These are phyloP conservation scores for Citrus sp. DNA, from an alignment of 345 rosid species.

Conservation along the genomic window DNA sequence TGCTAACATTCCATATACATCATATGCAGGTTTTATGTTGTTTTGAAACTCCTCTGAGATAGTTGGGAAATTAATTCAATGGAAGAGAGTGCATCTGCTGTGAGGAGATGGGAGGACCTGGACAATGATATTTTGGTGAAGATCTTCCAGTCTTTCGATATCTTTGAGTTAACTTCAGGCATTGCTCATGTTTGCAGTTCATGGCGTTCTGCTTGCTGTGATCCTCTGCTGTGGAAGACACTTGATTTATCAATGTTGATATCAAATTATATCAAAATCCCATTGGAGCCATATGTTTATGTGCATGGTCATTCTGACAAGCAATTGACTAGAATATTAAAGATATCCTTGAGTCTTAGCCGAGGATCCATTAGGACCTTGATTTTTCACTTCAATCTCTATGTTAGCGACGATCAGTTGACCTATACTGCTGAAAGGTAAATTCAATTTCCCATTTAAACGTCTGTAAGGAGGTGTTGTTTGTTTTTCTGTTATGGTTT, in stretches of 20 bases:
- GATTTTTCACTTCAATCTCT: slow-evolving; percentile 66
- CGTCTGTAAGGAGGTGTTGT: not conserved
- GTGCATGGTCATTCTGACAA: slow-evolving; percentile 58
- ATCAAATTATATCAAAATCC: slow-evolving; percentile 74
- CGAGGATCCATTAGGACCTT: slow-evolving; percentile 48
- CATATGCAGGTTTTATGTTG: slow-evolving; percentile 15
- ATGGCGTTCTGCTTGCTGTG: slow-evolving; percentile 78
- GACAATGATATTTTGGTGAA: slow-evolving; percentile 65
- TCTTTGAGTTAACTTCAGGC: slow-evolving; percentile 56
- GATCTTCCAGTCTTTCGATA: slow-evolving; percentile 56
- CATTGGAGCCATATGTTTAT: slow-evolving; percentile 70
- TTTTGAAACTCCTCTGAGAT: slow-evolving; percentile 7
- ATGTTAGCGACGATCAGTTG: slow-evolving; percentile 69
- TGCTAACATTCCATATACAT: not conserved
- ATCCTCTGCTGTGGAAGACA: slow-evolving; percentile 84
- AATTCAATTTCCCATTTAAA: not conserved
- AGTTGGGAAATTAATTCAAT: slow-evolving; percentile 14
- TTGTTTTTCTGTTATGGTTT: not conserved
- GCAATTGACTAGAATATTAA: slow-evolving; percentile 49
- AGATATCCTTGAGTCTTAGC: slow-evolving; percentile 70
- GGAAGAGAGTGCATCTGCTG: slow-evolving; percentile 42
- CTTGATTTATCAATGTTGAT: slow-evolving; percentile 68
- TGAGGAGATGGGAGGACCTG: slow-evolving; percentile 80
- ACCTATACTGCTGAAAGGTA: slow-evolving; percentile 83
- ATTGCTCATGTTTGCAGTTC: slow-evolving; percentile 74